Conservation (phyloP, 1,139 yeast species). For the Chernovozyma aurita region DNA sequence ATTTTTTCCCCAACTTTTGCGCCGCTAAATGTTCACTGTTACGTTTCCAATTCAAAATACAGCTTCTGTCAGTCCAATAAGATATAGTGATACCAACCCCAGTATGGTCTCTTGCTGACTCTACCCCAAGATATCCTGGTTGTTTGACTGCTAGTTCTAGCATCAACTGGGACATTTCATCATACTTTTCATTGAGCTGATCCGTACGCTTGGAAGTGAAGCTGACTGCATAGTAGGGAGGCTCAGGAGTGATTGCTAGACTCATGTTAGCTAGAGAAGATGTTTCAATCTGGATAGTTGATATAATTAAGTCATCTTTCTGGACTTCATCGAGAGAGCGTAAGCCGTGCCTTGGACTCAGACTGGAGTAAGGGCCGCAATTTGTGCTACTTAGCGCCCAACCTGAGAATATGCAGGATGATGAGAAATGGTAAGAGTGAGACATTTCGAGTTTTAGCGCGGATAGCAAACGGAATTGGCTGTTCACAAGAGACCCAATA, state of each 20-base stretch:
- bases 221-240: conserved; percentile 14
- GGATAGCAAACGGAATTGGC: too few species aligned
- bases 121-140: conserved; percentile 15
- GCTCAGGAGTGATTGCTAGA: conserved; percentile 10
- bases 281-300: too few species aligned
- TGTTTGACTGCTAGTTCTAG: conserved; percentile 11
- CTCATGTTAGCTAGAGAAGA: too few species aligned
- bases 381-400: too few species aligned
- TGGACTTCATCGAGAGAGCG: too few species aligned
- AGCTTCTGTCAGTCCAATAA: conserved; percentile 13
- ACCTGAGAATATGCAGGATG: too few species aligned
- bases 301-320: too few species aligned
- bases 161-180: conserved; percentile 8
- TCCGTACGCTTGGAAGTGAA: conserved; percentile 10
- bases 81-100: conserved; percentile 15
- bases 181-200: conserved; percentile 8
- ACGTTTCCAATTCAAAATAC: conserved; percentile 13
- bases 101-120: conserved; percentile 11
- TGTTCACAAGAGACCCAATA: too few species aligned
- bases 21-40: conserved; percentile 13
- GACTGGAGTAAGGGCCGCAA: too few species aligned
- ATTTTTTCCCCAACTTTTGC: conserved; percentile 10
- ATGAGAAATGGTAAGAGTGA: too few species aligned
- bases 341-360: too few species aligned
- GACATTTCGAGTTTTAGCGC: too few species aligned